Percentiles rank a stretch among this genome's conserved stretches.
These are phyloP conservation scores for Biscogniauxia mediterranea DNA, from an alignment of 2,329 filamentous ascomycete genomes.

Conservation along the genomic window DNA sequence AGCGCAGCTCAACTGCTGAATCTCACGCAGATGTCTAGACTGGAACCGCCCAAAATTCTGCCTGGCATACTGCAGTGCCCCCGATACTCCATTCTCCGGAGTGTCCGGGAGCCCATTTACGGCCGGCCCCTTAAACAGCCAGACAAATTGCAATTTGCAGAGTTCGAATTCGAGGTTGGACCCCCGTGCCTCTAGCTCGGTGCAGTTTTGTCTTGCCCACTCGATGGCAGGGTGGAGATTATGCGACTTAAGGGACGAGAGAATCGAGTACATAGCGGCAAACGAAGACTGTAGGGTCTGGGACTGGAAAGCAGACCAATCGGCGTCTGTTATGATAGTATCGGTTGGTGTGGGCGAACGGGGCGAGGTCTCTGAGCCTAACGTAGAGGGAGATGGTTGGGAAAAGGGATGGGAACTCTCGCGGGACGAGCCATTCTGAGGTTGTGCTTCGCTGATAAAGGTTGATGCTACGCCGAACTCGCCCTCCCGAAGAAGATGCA, in stretches of 20 bases:
- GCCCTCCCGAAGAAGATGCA: constrained; percentile 93
- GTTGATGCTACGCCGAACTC: constrained; percentile 85
- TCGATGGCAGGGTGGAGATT: constrained; percentile 81
- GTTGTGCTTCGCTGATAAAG: constrained; percentile 71
- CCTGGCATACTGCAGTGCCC: constrained; percentile 75
- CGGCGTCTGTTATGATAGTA: constrained; percentile 32
- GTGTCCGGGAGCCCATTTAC: constrained; percentile 55
- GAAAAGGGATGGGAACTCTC: constrained; percentile 8
- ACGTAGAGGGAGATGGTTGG: constrained; percentile 28
- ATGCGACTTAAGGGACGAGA: constrained; percentile 70
- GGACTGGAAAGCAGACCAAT: constrained; percentile 59
- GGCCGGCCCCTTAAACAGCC: constrained; percentile 69
- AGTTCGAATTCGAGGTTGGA: constrained; percentile 96
- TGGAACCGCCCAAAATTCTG: constrained; percentile 73
- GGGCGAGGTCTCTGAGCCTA: constrained; percentile 19
- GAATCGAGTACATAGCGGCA: constrained; percentile 84
- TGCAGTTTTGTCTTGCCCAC: constrained; percentile 75
- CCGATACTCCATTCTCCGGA: constrained; percentile 51
- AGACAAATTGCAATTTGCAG: constrained; percentile 83
- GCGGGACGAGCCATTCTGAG: constrained; percentile 20
- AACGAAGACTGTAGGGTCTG: constrained; percentile 77
- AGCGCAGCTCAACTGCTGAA: constrained; percentile 77
- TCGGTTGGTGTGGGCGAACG: constrained; percentile 21
- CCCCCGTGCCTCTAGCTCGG: constrained; percentile 72
- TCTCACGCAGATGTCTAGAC: constrained; percentile 71